Conservation (phyloP, 495 filamentous ascomycete genomes). For the Letharia columbiana region DNA sequence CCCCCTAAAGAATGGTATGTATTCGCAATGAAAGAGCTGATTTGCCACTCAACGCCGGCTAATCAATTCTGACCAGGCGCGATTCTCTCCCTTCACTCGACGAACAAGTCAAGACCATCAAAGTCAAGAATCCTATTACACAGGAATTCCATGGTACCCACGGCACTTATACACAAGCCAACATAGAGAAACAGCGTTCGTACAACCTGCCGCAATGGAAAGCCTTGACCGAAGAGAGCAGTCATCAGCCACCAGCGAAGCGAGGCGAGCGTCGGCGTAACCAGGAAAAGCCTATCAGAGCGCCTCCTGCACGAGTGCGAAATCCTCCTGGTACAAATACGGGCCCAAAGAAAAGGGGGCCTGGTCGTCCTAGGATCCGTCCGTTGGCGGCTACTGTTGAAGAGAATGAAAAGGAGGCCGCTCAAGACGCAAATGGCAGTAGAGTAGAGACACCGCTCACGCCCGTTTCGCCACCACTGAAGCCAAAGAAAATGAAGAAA, state of each 20-base stretch:
- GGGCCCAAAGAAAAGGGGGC: slow-evolving; percentile 36
- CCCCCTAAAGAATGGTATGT: slow-evolving; percentile 88
- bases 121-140: slow-evolving; percentile 92
- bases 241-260: slow-evolving; percentile 91
- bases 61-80: slow-evolving; percentile 38
- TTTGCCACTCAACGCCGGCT: background rate
- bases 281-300: slow-evolving; percentile 51
- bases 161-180: slow-evolving; percentile 90
- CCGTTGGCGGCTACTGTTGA: slow-evolving; percentile 20
- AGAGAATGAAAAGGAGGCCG: slow-evolving; percentile 26
- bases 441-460: slow-evolving; percentile 44
- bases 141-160: slow-evolving; percentile 94
- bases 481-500: slow-evolving; percentile 40
- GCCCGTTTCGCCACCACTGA: slow-evolving; percentile 44
- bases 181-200: slow-evolving; percentile 87
- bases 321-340: slow-evolving; percentile 27
- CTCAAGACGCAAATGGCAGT: slow-evolving; percentile 36
- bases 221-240: slow-evolving; percentile 78
- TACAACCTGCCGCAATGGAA: slow-evolving; percentile 98
- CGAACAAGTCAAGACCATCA: slow-evolving; percentile 80
- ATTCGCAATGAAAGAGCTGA: background rate
- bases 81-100: slow-evolving; percentile 68
- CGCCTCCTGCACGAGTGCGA: slow-evolving; percentile 31
- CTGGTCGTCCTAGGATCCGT: slow-evolving; percentile 31
- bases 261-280: slow-evolving; percentile 79